A percentile compares a stretch with the other conserved stretches of the same genome.
These are phyloP conservation scores for Alternaria gaisen DNA, from an alignment of 2,329 filamentous ascomycete species.

Conservation along the genomic window DNA sequence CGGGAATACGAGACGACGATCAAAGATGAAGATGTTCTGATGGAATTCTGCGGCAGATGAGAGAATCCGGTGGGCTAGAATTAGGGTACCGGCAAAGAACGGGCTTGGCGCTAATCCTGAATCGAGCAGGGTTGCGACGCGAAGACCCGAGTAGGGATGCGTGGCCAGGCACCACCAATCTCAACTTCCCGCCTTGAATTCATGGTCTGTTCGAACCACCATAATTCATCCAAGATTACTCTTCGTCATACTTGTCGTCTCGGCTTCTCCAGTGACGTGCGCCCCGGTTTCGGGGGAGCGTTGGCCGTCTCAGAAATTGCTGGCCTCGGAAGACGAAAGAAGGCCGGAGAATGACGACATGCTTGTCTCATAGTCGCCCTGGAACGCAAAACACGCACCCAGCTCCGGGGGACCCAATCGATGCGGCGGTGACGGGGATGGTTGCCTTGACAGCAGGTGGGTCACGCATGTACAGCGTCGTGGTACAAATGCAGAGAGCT, in stretches of 20 bases:
- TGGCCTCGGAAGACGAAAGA: not conserved
- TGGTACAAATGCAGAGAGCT: not conserved
- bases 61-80: not conserved
- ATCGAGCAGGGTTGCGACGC: not conserved
- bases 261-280: not conserved
- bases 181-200: not conserved
- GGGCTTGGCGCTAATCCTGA: slow-evolving; percentile 3
- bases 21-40: not conserved
- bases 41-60: not conserved
- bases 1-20: not conserved
- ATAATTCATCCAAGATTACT: slow-evolving; percentile 5
- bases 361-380: slow-evolving; percentile 15
- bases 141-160: not conserved
- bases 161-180: slow-evolving; percentile 6
- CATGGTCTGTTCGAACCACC: not conserved
- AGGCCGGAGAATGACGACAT: slow-evolving; percentile 22
- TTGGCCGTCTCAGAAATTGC: slow-evolving; percentile 6
- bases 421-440: slow-evolving; percentile 7
- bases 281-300: slow-evolving; percentile 1
- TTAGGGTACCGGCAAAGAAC: not conserved
- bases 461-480: not conserved
- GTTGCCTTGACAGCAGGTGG: slow-evolving; percentile 19
- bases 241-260: not conserved
- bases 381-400: not conserved
- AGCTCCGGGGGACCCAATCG: not conserved